phyloP scores from a whole-genome alignment of 306 rosid species.

The Pterocarpus santalinus region DNA sequence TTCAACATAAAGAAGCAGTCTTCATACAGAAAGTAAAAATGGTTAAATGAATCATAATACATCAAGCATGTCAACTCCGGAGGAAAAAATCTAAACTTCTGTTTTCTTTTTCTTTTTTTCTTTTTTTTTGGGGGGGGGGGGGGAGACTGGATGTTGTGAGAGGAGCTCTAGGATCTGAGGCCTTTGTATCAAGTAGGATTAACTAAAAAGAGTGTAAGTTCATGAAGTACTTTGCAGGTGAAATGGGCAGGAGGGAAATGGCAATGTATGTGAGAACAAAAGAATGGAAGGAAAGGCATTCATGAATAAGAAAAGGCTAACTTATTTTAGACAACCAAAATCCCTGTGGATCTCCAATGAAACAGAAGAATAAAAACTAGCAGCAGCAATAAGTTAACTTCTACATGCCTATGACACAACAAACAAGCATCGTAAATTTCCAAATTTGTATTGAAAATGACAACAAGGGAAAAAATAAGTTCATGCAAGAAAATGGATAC shows the following conservation, averaged over 20 bases:
- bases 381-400: neutral
- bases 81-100: neutral
- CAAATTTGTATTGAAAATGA: neutral
- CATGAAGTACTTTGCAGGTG: neutral
- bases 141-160: neutral
- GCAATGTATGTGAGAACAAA: neutral
- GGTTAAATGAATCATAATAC: neutral
- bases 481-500: neutral
- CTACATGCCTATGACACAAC: neutral
- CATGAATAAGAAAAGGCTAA: slow-evolving; percentile 6
- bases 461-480: slow-evolving; percentile 1
- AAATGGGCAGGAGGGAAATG: slow-evolving; percentile 1
- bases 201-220: neutral
- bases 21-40: neutral
- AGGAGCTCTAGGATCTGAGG: slow-evolving; percentile 11
- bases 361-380: neutral
- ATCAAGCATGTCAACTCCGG: neutral
- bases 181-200: slow-evolving; percentile 1
- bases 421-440: slow-evolving; percentile 2
- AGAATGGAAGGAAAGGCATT: neutral
- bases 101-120: neutral
- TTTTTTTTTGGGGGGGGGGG: neutral
- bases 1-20: neutral
- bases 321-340: neutral
- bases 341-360: neutral